phyloP scores from a whole-genome alignment of 2,329 filamentous ascomycete genomes.

The Hypoxylon rubiginosum region DNA sequence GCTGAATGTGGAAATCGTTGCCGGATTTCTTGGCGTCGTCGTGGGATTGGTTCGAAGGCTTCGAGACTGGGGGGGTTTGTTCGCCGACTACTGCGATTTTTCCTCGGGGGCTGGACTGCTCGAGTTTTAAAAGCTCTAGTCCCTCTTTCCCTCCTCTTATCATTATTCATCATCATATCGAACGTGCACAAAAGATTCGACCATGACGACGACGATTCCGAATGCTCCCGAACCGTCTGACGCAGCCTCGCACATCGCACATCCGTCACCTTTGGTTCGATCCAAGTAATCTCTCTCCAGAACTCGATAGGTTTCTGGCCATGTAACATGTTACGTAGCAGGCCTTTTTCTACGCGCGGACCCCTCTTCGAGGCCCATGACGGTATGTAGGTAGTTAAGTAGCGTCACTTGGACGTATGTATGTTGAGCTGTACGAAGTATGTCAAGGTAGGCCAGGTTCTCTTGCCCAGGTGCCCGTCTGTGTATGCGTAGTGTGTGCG shows the following conservation, averaged over 20 bases:
- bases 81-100: slow-evolving; percentile 13
- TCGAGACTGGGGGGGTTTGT: not conserved
- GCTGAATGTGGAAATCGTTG: slow-evolving; percentile 38
- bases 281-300: not conserved
- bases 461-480: not conserved
- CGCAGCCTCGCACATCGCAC: slow-evolving; percentile 11
- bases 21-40: slow-evolving; percentile 38
- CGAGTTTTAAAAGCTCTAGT: slow-evolving; percentile 12
- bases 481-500: no score
- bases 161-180: slow-evolving; percentile 21
- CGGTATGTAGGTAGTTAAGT: no score
- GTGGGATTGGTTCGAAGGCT: slow-evolving; percentile 35
- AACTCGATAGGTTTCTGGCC: not conserved
- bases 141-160: slow-evolving; percentile 4
- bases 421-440: not conserved
- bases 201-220: slow-evolving; percentile 32
- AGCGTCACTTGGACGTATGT: not conserved
- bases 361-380: not conserved
- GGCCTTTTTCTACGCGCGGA: not conserved
- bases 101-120: slow-evolving; percentile 11
- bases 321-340: not conserved
- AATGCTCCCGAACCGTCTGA: slow-evolving; percentile 20
- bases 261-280: not conserved
- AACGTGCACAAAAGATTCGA: slow-evolving; percentile 11
- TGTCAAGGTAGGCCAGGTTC: not conserved